A percentile compares a stretch with the other conserved stretches of the same genome.
These are phyloP conservation scores for Acanthamoeba sp. DNA, from an alignment of 208 protist genomes.

Conservation along the genomic window DNA sequence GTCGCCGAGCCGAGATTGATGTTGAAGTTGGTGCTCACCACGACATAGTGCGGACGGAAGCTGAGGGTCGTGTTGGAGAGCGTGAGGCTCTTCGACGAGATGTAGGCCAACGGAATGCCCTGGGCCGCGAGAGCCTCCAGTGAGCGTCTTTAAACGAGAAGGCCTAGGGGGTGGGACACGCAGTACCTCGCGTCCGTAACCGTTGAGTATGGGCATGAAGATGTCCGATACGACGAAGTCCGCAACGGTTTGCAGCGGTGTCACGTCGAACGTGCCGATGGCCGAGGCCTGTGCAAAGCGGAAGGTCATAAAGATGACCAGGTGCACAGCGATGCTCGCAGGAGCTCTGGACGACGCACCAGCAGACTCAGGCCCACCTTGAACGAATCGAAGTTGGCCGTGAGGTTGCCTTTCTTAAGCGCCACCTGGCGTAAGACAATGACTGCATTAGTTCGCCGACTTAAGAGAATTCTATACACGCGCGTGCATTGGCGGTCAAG, in stretches of 20 bases:
- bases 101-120: constrained; percentile 59
- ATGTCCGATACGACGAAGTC: constrained; percentile 68
- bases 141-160: neutral
- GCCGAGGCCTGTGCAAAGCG: neutral
- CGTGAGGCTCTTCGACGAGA: constrained; percentile 48
- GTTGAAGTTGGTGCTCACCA: constrained; percentile 65
- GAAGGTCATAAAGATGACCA: too few relatives aligned
- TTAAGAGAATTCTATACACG: too few relatives aligned
- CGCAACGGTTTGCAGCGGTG: constrained; percentile 38
- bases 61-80: constrained; percentile 34
- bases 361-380: neutral
- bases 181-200: neutral
- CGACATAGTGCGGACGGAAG: constrained; percentile 5
- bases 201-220: constrained; percentile 69
- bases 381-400: constrained; percentile 35
- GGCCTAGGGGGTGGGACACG: too few relatives aligned
- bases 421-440: constrained; percentile 4
- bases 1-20: neutral
- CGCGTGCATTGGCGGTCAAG: neutral
- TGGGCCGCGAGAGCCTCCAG: neutral
- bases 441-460: too few relatives aligned
- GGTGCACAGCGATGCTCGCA: neutral
- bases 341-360: neutral
- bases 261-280: constrained; percentile 56
- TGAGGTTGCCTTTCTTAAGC: constrained; percentile 18